Evolutionary conservation across 176 grass and related monocot species (phyloP).

Genomic region (Panicum miliaceum): DNA sequence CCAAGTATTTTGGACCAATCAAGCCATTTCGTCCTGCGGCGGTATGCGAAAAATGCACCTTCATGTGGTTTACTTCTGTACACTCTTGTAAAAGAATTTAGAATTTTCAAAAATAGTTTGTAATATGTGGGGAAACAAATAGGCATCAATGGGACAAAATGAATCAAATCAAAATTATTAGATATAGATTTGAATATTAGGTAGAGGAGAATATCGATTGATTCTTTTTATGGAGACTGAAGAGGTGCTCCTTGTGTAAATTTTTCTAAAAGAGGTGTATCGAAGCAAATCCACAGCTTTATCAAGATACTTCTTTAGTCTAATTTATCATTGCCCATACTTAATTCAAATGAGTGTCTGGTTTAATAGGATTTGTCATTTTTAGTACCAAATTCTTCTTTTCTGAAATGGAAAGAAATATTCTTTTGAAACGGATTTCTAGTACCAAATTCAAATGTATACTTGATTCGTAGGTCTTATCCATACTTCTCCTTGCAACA

Average conservation of each 20-base stretch:
- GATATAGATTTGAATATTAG: background rate
- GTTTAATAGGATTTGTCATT: background rate
- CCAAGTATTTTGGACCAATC: slow-evolving; percentile 52
- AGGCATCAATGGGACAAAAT: background rate
- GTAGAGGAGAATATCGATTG: background rate
- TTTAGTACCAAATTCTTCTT: background rate
- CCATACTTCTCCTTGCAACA: slow-evolving; percentile 59
- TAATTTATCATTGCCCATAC: background rate
- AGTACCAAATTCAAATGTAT: slow-evolving; percentile 27
- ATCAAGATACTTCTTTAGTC: slow-evolving; percentile 7
- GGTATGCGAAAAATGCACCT: slow-evolving; percentile 45
- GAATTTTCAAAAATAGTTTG: background rate
- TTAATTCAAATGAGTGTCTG: slow-evolving; percentile 23
- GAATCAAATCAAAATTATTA: background rate
- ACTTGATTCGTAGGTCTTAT: slow-evolving; percentile 54
- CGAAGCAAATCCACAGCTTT: background rate
- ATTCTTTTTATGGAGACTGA: background rate
- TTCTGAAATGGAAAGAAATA: too few species aligned
- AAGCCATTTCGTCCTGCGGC: slow-evolving; percentile 54
- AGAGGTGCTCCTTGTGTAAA: too few species aligned
- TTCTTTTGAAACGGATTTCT: too few species aligned
- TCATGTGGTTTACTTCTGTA: background rate
- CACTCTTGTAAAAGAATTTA: background rate
- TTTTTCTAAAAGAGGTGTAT: background rate
- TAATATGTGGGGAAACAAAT: background rate